phyloP scores from a whole-genome alignment of 257 asterid genomes.

The Osmanthus fragrans region DNA sequence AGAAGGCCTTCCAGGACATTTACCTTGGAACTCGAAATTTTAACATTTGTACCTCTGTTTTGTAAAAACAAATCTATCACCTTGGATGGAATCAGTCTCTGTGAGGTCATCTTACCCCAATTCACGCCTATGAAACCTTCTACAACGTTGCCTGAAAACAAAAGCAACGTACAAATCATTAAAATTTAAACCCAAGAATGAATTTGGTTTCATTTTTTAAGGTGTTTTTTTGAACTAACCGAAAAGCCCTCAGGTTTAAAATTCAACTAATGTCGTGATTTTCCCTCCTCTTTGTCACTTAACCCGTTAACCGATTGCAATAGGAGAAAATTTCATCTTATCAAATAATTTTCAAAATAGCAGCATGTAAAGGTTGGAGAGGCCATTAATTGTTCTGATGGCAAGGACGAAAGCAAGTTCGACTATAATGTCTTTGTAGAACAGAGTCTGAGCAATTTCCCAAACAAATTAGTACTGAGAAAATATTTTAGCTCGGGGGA shows the following conservation, averaged over 20 bases:
- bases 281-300: too few species aligned
- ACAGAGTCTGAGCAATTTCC: too few species aligned
- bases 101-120: slow-evolving; percentile 37
- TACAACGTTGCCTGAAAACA: not conserved
- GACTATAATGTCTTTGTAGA: too few species aligned
- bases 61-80: slow-evolving; percentile 39
- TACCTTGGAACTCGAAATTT: slow-evolving; percentile 16
- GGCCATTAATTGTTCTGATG: too few species aligned
- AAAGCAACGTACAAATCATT: not conserved
- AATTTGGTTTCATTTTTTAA: not conserved
- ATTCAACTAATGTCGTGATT: not conserved
- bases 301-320: too few species aligned
- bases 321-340: too few species aligned
- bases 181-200: not conserved
- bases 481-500: too few species aligned
- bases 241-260: not conserved
- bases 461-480: too few species aligned
- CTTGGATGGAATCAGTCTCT: slow-evolving; percentile 39
- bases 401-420: too few species aligned
- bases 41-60: slow-evolving; percentile 13
- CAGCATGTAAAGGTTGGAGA: too few species aligned
- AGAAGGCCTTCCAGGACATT: slow-evolving; percentile 25
- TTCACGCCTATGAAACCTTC: slow-evolving; percentile 29
- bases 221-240: not conserved
- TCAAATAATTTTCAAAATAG: too few species aligned